phyloP scores from a whole-genome alignment of 306 rosid species.

The Sechiopsis laciniata region DNA sequence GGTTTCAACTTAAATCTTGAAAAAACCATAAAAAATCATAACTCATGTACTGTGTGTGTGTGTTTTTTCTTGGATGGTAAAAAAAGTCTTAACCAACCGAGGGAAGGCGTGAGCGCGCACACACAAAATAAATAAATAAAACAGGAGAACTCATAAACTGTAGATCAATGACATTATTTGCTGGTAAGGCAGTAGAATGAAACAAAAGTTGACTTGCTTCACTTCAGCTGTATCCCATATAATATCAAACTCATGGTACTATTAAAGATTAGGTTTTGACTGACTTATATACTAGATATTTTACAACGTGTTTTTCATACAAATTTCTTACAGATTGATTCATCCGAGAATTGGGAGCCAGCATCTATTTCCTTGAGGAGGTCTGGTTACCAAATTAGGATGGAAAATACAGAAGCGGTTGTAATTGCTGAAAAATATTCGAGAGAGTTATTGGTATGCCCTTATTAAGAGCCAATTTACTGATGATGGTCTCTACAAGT shows the following conservation, averaged over 20 bases:
- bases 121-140: background rate
- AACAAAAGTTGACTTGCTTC: too few relatives aligned
- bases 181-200: background rate
- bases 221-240: too few relatives aligned
- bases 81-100: background rate
- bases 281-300: slow-evolving; percentile 2
- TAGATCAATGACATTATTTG: background rate
- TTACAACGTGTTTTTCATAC: slow-evolving; percentile 11
- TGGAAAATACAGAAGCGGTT: slow-evolving; percentile 41
- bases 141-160: background rate
- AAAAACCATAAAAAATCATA: background rate
- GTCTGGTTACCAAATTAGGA: slow-evolving; percentile 63
- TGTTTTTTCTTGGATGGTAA: background rate
- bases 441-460: slow-evolving; percentile 73
- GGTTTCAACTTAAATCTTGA: slow-evolving; percentile 7
- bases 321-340: slow-evolving; percentile 48
- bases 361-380: slow-evolving; percentile 63
- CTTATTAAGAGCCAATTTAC: background rate
- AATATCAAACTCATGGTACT: too few relatives aligned
- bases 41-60: background rate
- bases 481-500: slow-evolving; percentile 1
- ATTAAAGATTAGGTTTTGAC: background rate
- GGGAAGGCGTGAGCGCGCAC: background rate
- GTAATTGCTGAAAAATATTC: slow-evolving; percentile 68
- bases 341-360: slow-evolving; percentile 83